Evolutionary conservation across 2,329 filamentous ascomycete species (phyloP).

Genomic region (Calonectria leucothoes): DNA sequence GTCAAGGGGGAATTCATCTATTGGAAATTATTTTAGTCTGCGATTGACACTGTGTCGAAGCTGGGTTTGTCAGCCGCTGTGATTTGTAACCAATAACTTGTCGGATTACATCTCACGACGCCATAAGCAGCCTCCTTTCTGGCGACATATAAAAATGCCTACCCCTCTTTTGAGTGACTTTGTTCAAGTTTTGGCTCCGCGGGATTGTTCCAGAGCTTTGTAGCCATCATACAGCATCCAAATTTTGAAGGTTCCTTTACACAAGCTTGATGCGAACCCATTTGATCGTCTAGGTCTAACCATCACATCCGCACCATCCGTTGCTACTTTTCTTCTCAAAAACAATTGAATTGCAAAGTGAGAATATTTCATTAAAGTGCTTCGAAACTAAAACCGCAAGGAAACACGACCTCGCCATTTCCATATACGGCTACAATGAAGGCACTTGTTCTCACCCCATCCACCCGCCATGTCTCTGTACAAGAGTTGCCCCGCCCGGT

Average conservation of each 20-base stretch:
- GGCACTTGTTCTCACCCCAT: conserved; percentile 34
- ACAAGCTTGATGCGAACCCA: no score
- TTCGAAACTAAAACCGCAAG: neutral
- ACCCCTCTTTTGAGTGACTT: neutral
- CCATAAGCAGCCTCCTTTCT: neutral
- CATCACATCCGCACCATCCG: neutral
- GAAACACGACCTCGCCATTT: neutral
- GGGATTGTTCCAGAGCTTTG: neutral
- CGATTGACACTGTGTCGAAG: neutral
- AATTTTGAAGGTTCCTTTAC: neutral
- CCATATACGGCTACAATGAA: conserved; percentile 31
- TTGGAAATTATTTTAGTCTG: neutral
- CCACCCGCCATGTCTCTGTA: conserved; percentile 6
- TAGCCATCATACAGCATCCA: neutral
- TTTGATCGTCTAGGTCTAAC: neutral
- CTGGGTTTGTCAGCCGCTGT: neutral
- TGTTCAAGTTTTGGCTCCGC: no score
- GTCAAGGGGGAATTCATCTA: neutral
- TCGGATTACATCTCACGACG: neutral
- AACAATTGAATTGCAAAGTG: neutral
- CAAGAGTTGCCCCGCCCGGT: conserved; percentile 30
- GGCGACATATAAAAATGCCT: neutral
- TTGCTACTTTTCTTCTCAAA: neutral
- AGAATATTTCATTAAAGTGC: neutral
- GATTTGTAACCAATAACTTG: neutral